A percentile compares a stretch with the other conserved stretches of the same genome.
Conservation (phyloP, 768 basidiomycete species). For the Trichaptum fuscoviolaceum region DNA sequence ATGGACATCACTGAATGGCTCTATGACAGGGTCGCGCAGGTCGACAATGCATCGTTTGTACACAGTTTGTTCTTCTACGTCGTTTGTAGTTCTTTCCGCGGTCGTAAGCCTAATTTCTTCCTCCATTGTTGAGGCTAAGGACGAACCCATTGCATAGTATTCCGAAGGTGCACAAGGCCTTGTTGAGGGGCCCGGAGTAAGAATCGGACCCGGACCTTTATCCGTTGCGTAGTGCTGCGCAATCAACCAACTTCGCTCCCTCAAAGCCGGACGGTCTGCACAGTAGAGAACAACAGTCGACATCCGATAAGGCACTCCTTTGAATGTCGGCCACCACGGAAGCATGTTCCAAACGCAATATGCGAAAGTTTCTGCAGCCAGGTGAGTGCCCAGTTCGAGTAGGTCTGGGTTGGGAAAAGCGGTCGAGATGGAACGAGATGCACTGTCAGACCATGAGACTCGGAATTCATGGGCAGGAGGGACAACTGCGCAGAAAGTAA, state of each 20-base stretch:
- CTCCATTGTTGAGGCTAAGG: too few species aligned
- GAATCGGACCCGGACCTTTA: not conserved
- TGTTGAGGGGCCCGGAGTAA: not conserved
- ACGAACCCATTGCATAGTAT: too few species aligned
- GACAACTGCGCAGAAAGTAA: not conserved
- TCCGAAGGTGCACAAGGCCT: too few species aligned
- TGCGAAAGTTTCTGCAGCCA: not conserved
- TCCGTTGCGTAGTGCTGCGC: not conserved
- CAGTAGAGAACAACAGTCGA: not conserved
- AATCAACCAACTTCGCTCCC: not conserved
- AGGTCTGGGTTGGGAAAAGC: not conserved
- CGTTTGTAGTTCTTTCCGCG: too few species aligned
- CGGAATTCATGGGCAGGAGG: not conserved
- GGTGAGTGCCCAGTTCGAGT: too few species aligned
- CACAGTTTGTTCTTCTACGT: not conserved
- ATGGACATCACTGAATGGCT: not conserved
- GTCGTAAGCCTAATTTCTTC: too few species aligned
- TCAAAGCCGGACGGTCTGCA: not conserved
- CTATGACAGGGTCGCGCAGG: not conserved
- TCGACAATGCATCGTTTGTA: not conserved
- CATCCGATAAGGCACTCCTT: not conserved
- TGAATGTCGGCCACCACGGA: not conserved
- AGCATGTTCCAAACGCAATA: not conserved
- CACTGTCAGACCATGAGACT: not conserved
- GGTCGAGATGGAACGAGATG: not conserved